phyloP scores from a whole-genome alignment of 371 early-diverging fungal genomes.

The Mortierella sp. region DNA sequence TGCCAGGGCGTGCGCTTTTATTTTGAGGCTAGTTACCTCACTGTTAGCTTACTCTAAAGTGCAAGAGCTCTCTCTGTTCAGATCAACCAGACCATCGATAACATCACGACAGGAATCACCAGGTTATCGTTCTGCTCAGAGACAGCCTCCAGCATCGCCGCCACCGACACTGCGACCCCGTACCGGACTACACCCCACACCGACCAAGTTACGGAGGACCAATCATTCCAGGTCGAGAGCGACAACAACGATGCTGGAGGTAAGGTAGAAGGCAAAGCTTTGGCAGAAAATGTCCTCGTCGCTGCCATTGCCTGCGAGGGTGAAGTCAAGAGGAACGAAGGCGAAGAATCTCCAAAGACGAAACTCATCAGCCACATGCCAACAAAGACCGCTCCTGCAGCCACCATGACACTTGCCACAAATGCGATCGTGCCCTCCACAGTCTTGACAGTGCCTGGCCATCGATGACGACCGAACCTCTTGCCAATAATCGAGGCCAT shows the following conservation, averaged over 20 bases:
- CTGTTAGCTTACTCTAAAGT: too few relatives aligned
- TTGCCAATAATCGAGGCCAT: slow-evolving; percentile 90
- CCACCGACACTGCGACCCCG: slow-evolving; percentile 42
- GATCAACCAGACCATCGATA: slow-evolving; percentile 60
- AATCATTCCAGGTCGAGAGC: slow-evolving; percentile 43
- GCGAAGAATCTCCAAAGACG: slow-evolving; percentile 29
- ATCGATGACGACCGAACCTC: slow-evolving; percentile 72
- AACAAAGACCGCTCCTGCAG: slow-evolving; percentile 57
- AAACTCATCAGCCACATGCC: slow-evolving; percentile 56
- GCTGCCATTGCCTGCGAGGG: not conserved
- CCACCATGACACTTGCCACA: slow-evolving; percentile 67
- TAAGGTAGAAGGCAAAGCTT: slow-evolving; percentile 8
- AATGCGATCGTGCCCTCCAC: slow-evolving; percentile 92
- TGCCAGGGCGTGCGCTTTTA: too few relatives aligned
- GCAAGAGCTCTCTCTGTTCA: not conserved
- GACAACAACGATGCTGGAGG: slow-evolving; percentile 31
- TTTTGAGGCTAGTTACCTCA: too few relatives aligned
- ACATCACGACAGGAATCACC: slow-evolving; percentile 77
- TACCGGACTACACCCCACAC: slow-evolving; percentile 55
- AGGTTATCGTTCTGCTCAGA: slow-evolving; percentile 85
- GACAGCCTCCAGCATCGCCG: slow-evolving; percentile 66
- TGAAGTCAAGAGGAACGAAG: not conserved
- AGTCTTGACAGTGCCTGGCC: slow-evolving; percentile 86
- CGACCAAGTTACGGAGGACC: slow-evolving; percentile 43
- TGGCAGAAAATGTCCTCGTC: not conserved